Conservation (phyloP, 169 alveolate genomes). For the Eimeria tenella region DNA sequence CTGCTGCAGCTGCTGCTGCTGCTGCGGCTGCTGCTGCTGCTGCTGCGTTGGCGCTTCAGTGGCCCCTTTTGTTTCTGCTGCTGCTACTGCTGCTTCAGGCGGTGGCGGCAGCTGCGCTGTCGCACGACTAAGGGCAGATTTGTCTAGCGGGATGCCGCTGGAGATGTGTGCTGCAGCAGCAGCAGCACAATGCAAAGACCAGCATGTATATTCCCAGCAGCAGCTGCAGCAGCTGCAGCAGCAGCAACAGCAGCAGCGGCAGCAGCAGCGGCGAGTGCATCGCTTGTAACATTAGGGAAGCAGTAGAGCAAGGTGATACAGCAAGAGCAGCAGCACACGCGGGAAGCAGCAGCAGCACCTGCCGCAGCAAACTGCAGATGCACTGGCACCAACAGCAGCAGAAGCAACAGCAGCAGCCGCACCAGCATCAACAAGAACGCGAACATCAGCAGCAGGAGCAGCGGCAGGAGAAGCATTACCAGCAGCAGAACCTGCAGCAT, state of each 20-base stretch:
- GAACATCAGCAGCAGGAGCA: no score
- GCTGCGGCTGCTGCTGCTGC: background rate
- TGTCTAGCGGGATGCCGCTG: slow-evolving; percentile 30
- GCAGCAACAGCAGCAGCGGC: slow-evolving; percentile 5
- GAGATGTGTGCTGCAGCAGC: slow-evolving; percentile 25
- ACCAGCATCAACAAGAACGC: no score
- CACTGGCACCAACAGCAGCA: no score
- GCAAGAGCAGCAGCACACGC: background rate
- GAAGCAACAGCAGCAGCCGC: no score
- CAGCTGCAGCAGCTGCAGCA: background rate
- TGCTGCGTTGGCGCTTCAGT: background rate
- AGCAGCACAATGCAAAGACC: background rate
- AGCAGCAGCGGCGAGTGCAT: background rate
- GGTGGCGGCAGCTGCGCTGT: background rate
- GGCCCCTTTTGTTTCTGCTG: background rate
- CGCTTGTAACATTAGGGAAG: background rate
- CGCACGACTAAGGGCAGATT: background rate
- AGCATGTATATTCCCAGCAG: background rate
- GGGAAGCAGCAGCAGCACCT: no score
- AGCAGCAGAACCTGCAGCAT: no score
- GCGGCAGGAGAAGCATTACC: no score
- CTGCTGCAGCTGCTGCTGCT: background rate
- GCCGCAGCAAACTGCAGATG: no score
- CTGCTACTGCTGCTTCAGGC: slow-evolving; percentile 19
- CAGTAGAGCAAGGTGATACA: background rate